Base-by-base conservation (phyloP, 257 asterid genomes). In the Petunia secreta region DNA sequence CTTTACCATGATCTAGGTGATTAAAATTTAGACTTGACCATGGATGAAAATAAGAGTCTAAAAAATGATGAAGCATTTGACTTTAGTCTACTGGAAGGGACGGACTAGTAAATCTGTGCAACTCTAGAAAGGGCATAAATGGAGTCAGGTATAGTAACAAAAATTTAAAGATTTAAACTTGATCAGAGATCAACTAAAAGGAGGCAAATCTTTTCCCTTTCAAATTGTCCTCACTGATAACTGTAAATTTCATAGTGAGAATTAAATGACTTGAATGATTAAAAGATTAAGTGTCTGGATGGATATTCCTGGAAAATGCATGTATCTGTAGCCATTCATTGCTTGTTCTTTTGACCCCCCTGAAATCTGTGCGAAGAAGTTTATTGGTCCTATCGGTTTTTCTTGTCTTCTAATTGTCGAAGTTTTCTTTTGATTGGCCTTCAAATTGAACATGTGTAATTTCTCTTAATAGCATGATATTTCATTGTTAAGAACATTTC, bases 381-480 rank as follows among this genome's bases (percentile, higher is more conserved):
- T 48, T 5, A 71, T 11, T 25, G 34, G 6, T 34, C 77, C 62
- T 40, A 50, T 71, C 2, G 6, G 25, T 69, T 69, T 69, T 69
- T 58, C 13, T 8, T 11, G 44, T 46, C 40, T 16, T 16, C 41
- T 16, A 44, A 14, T 43, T 16, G 75, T 48, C 77, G 46, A 15
- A 71, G 77, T 48, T 71, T 10, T 71, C 77, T 71, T 69, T 5
- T 34, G 34, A 44, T 25, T 71, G 77, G 13, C 60, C 44, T 34
- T 71, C 44, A 48, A 43, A 71, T 69, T 25, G 76, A 46, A 69
- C 58, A 9, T 46, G 60, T 48, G 44, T 50, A 11, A 9, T 69
- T 69, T 69, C 77, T 57, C 76, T 69, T 69, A 69, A 69, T 46
- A 37, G 3, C 58, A 57, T 16, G 76, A 9, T 16, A 48, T 41